Evolutionary conservation across 306 rosid genomes (phyloP).

Genomic region (Prunus dulcis): DNA sequence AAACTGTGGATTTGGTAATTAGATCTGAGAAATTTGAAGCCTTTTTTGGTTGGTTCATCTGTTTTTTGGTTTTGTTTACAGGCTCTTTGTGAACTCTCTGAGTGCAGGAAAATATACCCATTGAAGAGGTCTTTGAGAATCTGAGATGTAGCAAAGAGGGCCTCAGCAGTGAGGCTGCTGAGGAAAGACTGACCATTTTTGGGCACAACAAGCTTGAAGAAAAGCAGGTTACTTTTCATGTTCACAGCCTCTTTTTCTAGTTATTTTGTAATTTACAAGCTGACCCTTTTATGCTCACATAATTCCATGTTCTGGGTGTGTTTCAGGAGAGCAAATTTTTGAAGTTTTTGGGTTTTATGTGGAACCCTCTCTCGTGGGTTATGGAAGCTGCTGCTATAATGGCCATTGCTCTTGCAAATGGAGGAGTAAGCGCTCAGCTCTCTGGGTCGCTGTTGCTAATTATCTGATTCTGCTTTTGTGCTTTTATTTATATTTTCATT

Average conservation of each 20-base stretch:
- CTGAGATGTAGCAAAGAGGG: constrained; percentile 96
- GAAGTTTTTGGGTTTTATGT: constrained; percentile 96
- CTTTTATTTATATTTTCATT: neutral
- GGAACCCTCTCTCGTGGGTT: constrained; percentile 99
- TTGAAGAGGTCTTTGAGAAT: constrained; percentile 93
- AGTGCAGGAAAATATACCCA: constrained; percentile 93
- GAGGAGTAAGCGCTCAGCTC: constrained; percentile 63
- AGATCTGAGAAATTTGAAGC: constrained; percentile 51
- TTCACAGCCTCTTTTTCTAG: neutral
- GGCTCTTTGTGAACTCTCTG: constrained; percentile 20
- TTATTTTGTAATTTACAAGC: constrained; percentile 1
- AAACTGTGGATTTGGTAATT: constrained; percentile 94
- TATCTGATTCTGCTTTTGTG: constrained; percentile 7
- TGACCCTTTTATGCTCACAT: constrained; percentile 10
- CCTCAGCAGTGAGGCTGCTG: constrained; percentile 81
- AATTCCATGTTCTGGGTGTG: constrained; percentile 26
- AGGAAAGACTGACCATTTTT: constrained; percentile 74
- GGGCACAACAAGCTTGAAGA: constrained; percentile 98
- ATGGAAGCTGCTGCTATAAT: constrained; percentile 99
- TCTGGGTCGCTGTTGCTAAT: constrained; percentile 11
- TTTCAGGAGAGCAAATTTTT: constrained; percentile 85
- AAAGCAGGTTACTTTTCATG: constrained; percentile 46
- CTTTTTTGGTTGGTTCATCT: constrained; percentile 4
- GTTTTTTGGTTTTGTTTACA: constrained; percentile 13
- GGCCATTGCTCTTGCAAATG: constrained; percentile 99